Conservation (phyloP, 768 basidiomycete genomes). For the Mycena floridula region DNA sequence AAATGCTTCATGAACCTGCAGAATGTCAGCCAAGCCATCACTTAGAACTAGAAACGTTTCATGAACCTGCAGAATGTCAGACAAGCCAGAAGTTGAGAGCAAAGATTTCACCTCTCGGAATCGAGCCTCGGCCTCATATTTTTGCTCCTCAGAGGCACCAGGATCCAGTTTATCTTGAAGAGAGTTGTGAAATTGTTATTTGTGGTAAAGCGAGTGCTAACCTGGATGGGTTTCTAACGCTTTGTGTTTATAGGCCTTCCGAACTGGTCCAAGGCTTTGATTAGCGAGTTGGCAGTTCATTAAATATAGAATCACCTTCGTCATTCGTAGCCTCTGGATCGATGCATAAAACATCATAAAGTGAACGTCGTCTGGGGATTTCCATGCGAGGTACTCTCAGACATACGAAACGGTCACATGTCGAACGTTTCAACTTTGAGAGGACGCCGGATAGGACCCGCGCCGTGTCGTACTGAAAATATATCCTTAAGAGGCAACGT, state of each 20-base stretch:
- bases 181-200: no score
- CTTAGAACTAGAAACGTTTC: slow-evolving; percentile 57
- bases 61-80: slow-evolving; percentile 38
- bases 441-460: no score
- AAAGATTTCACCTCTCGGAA: slow-evolving; percentile 51
- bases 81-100: slow-evolving; percentile 4
- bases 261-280: slow-evolving; percentile 37
- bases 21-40: slow-evolving; percentile 24
- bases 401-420: no score
- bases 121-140: slow-evolving; percentile 45
- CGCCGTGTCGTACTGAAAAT: no score
- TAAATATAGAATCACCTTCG: neutral
- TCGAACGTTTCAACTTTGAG: no score
- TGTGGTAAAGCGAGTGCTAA: no score
- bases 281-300: neutral
- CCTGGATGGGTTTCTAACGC: slow-evolving; percentile 69
- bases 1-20: slow-evolving; percentile 59
- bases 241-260: slow-evolving; percentile 60
- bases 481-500: no score
- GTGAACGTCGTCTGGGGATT: no score
- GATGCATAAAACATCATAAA: neutral
- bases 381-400: no score
- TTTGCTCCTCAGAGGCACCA: slow-evolving; percentile 42
- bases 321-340: neutral
- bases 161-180: slow-evolving; percentile 67